Conservation (phyloP, 495 filamentous ascomycete species). For the Neurospora sp. region DNA sequence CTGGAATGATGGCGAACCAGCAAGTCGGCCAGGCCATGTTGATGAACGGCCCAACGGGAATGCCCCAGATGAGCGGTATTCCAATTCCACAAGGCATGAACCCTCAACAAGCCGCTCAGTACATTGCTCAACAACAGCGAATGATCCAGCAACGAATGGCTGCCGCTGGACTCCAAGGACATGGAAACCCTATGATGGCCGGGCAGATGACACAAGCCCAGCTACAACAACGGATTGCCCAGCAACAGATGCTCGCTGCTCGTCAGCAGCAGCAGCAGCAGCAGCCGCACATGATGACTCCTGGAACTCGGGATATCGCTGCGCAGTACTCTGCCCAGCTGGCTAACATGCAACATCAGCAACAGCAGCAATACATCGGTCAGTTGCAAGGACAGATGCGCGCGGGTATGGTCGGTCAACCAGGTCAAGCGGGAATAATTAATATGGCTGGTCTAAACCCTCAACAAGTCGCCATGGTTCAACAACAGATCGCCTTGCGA, state of each 20-base stretch:
- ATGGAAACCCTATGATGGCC: constrained; percentile 30
- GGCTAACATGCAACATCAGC: constrained; percentile 23
- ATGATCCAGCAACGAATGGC: constrained; percentile 37
- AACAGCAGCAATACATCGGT: constrained; percentile 33
- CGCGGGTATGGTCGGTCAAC: constrained; percentile 18
- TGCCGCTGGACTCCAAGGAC: constrained; percentile 17
- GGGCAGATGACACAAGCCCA: constrained; percentile 17
- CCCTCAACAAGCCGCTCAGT: constrained; percentile 12
- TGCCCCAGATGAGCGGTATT: constrained; percentile 24
- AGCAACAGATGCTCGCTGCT: constrained; percentile 19
- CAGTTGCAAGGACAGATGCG: constrained; percentile 18
- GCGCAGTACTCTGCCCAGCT: constrained; percentile 24
- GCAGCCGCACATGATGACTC: constrained; percentile 20
- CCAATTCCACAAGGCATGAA: constrained; percentile 6
- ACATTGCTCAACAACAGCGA: constrained; percentile 48
- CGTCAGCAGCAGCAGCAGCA: constrained; percentile 13
- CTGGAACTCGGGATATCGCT: constrained; percentile 11
- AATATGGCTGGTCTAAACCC: constrained; percentile 16
- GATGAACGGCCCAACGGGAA: constrained; percentile 32
- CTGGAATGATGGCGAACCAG: constrained; percentile 45
- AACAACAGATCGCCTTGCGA: constrained; percentile 31
- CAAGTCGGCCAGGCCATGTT: constrained; percentile 42
- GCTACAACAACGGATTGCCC: constrained; percentile 29
- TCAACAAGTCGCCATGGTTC: constrained; percentile 13
- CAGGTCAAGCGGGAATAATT: constrained; percentile 23